Percentiles rank a stretch among this genome's conserved stretches.
Conservation (phyloP, 257 asterid species). For the Solanum bukasovii region DNA sequence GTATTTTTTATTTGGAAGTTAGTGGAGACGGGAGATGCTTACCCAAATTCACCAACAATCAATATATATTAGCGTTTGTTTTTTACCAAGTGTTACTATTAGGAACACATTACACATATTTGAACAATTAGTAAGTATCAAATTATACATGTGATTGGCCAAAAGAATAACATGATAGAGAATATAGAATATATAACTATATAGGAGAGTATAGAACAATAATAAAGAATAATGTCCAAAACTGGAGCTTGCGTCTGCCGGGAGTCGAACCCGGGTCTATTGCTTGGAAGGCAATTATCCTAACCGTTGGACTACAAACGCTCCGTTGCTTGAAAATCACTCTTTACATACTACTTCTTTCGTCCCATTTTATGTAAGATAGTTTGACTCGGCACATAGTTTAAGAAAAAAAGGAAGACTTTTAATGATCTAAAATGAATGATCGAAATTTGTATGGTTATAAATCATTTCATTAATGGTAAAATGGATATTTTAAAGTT, state of each 20-base stretch:
- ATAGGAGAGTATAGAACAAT: no score
- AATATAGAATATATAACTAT: no score
- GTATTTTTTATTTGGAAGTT: background rate
- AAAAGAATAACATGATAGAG: background rate
- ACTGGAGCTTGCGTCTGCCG: conserved; percentile 46
- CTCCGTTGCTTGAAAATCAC: no score
- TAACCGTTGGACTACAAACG: conserved; percentile 7
- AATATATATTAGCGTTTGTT: background rate
- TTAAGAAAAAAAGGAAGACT: no score
- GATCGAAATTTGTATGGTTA: no score
- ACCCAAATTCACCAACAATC: background rate
- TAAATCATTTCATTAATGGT: no score
- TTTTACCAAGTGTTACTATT: background rate
- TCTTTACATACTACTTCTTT: no score
- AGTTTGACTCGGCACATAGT: no score
- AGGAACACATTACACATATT: background rate
- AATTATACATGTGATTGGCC: background rate
- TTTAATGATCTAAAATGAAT: no score
- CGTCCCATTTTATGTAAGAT: no score
- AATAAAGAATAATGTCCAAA: background rate
- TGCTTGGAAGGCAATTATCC: conserved; percentile 99
- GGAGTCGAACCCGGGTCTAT: conserved; percentile 99
- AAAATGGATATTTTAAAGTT: no score
- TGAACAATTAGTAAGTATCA: background rate
- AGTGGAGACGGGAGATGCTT: background rate